These are phyloP conservation scores for Pisolithus sp. DNA, from an alignment of 768 basidiomycete species.

Conservation along the genomic window DNA sequence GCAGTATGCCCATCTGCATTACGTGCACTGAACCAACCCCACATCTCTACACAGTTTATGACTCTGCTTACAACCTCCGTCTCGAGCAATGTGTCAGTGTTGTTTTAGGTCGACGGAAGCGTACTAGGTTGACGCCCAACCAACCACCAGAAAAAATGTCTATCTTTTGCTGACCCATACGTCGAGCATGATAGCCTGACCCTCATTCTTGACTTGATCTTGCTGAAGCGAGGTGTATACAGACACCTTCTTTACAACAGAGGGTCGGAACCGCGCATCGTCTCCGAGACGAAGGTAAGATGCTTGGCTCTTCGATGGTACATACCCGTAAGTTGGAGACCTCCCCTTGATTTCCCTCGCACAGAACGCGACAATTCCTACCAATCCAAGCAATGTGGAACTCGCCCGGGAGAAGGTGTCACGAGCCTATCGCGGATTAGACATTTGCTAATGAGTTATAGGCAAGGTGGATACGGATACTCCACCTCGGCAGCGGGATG, in stretches of 20 bases:
- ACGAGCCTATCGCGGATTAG: background rate
- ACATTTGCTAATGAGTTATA: constrained; percentile 19
- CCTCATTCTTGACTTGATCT: constrained; percentile 70
- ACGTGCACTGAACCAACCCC: constrained; percentile 59
- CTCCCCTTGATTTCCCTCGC: background rate
- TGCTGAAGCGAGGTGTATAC: constrained; percentile 77
- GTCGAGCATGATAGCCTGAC: constrained; percentile 77
- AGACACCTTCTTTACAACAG: constrained; percentile 79
- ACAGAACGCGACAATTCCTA: background rate
- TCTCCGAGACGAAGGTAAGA: constrained; percentile 16
- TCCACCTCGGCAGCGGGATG: constrained; percentile 52
- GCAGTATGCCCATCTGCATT: constrained; percentile 75
- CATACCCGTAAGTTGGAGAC: no score
- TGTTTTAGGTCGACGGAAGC: background rate
- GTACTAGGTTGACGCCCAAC: constrained; percentile 6
- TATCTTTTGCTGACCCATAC: constrained; percentile 75
- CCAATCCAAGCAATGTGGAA: constrained; percentile 1
- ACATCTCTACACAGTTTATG: constrained; percentile 77
- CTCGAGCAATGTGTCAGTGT: constrained; percentile 77
- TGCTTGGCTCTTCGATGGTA: background rate
- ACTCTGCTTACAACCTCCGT: constrained; percentile 69
- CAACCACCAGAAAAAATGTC: constrained; percentile 46
- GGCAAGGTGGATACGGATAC: constrained; percentile 56
- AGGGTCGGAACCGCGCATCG: constrained; percentile 55
- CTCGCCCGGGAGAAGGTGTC: constrained; percentile 26